Evolutionary conservation across 495 filamentous ascomycete genomes (phyloP).

Genomic region (Neurospora discreta): DNA sequence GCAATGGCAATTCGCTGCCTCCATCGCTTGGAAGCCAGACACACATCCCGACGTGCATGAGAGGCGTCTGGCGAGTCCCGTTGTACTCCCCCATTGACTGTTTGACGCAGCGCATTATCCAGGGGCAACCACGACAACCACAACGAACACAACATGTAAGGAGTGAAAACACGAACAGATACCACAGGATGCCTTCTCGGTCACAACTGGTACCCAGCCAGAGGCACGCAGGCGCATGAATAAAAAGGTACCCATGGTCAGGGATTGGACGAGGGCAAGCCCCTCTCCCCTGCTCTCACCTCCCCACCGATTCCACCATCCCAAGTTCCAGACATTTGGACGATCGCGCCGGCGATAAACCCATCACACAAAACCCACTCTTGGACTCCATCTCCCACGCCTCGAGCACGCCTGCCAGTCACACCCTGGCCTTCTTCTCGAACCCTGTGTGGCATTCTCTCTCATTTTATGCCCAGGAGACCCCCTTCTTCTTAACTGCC

Average conservation of each 20-base stretch:
- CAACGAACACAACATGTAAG: neutral
- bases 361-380: conserved; percentile 1
- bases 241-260: neutral
- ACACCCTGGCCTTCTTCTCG: neutral
- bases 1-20: neutral
- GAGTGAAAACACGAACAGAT: neutral
- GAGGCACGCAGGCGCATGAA: neutral
- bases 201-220: neutral
- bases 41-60: conserved; percentile 2
- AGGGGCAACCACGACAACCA: neutral
- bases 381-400: neutral
- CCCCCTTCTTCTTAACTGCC: neutral
- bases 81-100: neutral
- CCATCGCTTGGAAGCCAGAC: conserved; percentile 3
- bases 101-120: neutral
- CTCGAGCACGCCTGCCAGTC: neutral
- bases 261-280: neutral
- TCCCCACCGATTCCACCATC: neutral
- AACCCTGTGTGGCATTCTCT: neutral
- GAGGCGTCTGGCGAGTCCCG: neutral
- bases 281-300: neutral
- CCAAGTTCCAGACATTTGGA: neutral
- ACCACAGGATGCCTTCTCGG: neutral
- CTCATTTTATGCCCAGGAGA: neutral
- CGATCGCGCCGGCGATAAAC: neutral